These are phyloP conservation scores for Thalia dealbata DNA, from an alignment of 176 grass and related monocot species.

Conservation along the genomic window DNA sequence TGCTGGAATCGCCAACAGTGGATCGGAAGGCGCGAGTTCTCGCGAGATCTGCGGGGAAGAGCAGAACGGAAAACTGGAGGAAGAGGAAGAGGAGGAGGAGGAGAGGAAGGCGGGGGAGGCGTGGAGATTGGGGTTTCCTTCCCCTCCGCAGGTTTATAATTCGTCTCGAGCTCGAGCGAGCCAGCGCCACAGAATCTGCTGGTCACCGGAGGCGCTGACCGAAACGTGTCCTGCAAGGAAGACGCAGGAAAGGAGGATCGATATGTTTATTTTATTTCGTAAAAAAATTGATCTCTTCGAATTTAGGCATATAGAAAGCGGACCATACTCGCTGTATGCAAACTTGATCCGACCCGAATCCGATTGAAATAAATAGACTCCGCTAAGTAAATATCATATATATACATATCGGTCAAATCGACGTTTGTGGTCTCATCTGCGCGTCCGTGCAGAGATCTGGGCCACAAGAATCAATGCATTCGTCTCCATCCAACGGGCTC, in stretches of 20 bases:
- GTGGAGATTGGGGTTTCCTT: not conserved
- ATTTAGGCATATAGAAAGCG: too few species aligned
- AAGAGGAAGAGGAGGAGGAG: not conserved
- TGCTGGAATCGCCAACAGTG: not conserved
- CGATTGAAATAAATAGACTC: too few species aligned
- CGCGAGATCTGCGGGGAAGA: not conserved
- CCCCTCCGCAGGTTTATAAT: not conserved
- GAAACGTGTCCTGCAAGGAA: not conserved
- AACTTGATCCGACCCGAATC: too few species aligned
- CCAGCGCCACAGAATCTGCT: not conserved
- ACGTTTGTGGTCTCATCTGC: not conserved
- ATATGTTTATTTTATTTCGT: not conserved
- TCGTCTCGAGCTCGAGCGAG: not conserved
- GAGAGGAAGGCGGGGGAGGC: not conserved
- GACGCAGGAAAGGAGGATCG: not conserved
- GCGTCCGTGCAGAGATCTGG: not conserved
- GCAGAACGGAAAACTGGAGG: not conserved
- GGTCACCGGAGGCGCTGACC: not conserved
- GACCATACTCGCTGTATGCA: too few species aligned
- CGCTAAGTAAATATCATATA: too few species aligned
- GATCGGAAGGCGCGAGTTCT: not conserved
- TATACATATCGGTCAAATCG: too few species aligned
- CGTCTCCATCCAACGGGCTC: too few species aligned
- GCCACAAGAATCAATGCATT: not conserved
- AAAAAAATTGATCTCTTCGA: too few species aligned